A percentile compares a stretch with the other conserved stretches of the same genome.
phyloP scores from a whole-genome alignment of 1,284 basidiomycete genomes.

The Phellinidium pouzarii region DNA sequence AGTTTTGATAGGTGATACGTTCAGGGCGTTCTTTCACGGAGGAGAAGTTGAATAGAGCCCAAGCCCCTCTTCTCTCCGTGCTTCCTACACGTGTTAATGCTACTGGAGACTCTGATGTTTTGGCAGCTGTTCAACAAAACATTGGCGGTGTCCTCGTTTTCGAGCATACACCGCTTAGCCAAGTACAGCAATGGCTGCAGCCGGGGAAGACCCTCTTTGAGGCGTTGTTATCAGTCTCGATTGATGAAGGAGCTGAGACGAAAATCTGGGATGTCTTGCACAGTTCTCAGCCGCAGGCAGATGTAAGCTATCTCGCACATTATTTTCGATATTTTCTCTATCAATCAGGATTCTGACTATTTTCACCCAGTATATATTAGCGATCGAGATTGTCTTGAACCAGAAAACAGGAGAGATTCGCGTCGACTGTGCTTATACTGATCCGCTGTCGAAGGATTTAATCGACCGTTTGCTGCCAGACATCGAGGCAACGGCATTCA shows the following conservation, averaged over 20 bases:
- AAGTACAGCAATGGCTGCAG: conserved; percentile 41
- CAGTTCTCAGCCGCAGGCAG: conserved; percentile 39
- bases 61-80: conserved; percentile 38
- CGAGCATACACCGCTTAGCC: conserved; percentile 39
- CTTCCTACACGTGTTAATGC: conserved; percentile 37
- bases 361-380: conserved; percentile 30
- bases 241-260: conserved; percentile 26
- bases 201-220: conserved; percentile 36
- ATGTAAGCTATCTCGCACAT: no score
- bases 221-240: conserved; percentile 38
- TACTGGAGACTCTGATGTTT: conserved; percentile 22
- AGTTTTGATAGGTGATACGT: conserved; percentile 34
- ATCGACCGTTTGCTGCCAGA: conserved; percentile 24
- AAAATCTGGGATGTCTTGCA: conserved; percentile 27
- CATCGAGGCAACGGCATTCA: conserved; percentile 19
- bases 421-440: conserved; percentile 30
- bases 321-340: not conserved
- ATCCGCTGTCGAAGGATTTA: conserved; percentile 22
- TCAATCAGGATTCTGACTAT: not conserved
- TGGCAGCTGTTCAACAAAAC: conserved; percentile 33
- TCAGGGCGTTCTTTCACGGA: conserved; percentile 40
- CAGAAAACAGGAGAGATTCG: conserved; percentile 25
- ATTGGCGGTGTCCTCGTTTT: conserved; percentile 34
- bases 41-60: conserved; percentile 32
- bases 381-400: conserved; percentile 39